phyloP scores from a whole-genome alignment of 495 filamentous ascomycete species.

The Paragyromitra xinjiangensis region DNA sequence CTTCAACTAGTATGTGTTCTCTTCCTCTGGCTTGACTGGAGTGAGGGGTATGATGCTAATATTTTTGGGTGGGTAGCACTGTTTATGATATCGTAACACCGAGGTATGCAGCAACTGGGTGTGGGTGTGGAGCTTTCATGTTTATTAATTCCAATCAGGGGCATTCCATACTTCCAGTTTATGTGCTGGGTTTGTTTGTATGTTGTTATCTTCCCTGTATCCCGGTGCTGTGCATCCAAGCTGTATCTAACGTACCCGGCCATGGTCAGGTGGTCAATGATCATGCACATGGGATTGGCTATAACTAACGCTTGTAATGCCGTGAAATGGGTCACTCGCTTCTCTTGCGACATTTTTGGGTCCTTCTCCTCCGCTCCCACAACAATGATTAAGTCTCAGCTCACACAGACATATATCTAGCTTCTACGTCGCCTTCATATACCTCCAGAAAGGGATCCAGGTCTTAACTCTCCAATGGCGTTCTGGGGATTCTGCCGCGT shows the following conservation, averaged over 20 bases:
- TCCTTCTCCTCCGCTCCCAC: conserved; percentile 2
- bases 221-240: not conserved
- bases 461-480: conserved; percentile 72
- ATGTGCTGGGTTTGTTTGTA: conserved; percentile 86
- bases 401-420: conserved; percentile 54
- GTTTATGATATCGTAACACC: conserved; percentile 82
- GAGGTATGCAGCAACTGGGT: conserved; percentile 37
- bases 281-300: conserved; percentile 82
- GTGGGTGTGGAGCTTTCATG: not conserved
- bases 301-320: conserved; percentile 83
- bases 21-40: not conserved
- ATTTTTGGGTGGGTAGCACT: conserved; percentile 62
- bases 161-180: conserved; percentile 78
- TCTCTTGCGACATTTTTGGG: conserved; percentile 84
- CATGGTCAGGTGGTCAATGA: conserved; percentile 71
- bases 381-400: not conserved
- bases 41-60: conserved; percentile 5
- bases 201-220: conserved; percentile 54
- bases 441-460: conserved; percentile 84
- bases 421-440: conserved; percentile 88
- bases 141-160: conserved; percentile 59
- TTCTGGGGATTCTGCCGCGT: conserved; percentile 69
- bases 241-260: conserved; percentile 31
- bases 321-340: conserved; percentile 80
- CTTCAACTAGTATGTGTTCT: conserved; percentile 73